Evolutionary conservation across 192 early-diverging fungal genomes (phyloP), one percentile per base, ranked within the genome.

Genomic region (Backusella mclennaniae): DNA sequence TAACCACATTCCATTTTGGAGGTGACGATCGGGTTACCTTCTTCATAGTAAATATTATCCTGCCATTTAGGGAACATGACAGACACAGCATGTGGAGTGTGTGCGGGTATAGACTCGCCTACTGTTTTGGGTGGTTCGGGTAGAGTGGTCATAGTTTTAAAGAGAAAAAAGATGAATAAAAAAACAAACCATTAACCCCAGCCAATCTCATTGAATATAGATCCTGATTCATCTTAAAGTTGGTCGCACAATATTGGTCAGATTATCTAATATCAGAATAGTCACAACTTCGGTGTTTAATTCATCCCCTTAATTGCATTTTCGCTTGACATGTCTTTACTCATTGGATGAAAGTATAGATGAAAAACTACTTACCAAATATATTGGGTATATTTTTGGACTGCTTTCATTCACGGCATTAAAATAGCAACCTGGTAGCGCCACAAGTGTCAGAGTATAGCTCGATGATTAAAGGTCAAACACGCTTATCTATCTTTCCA

Each of bases 1-100:
- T 99, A 99, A 1, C 97, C 97, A 49, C 86, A 87, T 46, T 88
- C 84, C 91, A 99, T 92, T 39, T 82, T 85, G 33, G 85, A 77
- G 49, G 91, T 81, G 26, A 97, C 93, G 5, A 87, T 79, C 9
- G 88, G 84, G 42, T 91, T 88, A n/a, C 89, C 95, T 84, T 96
- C 94, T 77, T 99, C 97, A 73, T 99, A 99, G 42, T 91, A 92
- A 63, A 99, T 85, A 77, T 97, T 97, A 85, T 93, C 95, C 17
- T 86, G 79, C 95, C 96, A 99, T 15, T 82, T 94, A 6, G 97
- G 97, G 6, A 99, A 86, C 21, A 91, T 91, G 6, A 99, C 97
- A 21, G 96, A 97, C 7, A 97, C 92, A 52, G 96, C 96, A 80
- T 93, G 90, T 46, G 87, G 87, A 6, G 89, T 88, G 73, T 91